Percentiles rank a stretch among this genome's conserved stretches.
Conservation (phyloP, 2,329 filamentous ascomycete genomes). For the Paraphoma sp. region DNA sequence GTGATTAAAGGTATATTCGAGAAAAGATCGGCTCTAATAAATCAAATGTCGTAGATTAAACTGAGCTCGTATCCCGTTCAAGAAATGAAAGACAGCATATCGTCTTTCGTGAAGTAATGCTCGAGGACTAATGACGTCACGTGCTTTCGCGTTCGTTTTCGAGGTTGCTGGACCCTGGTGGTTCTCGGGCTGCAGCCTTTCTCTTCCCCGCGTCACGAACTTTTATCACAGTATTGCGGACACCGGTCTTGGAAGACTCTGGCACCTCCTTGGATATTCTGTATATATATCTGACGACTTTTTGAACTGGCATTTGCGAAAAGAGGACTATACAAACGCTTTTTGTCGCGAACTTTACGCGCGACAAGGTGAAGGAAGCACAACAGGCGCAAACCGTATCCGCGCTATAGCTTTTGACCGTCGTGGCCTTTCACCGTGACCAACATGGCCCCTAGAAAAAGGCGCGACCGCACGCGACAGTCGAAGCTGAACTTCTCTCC, state of each 20-base stretch:
- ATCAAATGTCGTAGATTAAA: neutral
- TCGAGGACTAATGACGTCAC: neutral
- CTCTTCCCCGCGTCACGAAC: neutral
- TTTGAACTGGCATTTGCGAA: no score
- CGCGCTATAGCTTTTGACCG: neutral
- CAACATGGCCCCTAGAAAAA: constrained; percentile 34
- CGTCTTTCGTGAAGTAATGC: no score
- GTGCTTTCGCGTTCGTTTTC: constrained; percentile 4
- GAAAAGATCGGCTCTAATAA: neutral
- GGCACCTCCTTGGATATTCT: no score
- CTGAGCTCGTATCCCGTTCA: neutral
- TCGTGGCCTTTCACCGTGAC: neutral
- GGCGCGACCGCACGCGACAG: constrained; percentile 43
- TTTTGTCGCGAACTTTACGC: neutral
- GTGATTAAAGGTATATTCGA: no score
- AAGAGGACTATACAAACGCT: no score
- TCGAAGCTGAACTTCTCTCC: constrained; percentile 53
- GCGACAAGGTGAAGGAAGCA: neutral
- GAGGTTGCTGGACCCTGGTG: neutral
- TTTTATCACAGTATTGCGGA: neutral
- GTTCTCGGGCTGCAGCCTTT: neutral
- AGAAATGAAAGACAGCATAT: no score
- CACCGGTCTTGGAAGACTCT: neutral
- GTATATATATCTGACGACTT: no score
- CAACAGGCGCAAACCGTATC: neutral